These are phyloP conservation scores for Saccharomyces uvarum DNA, from an alignment of 1,139 yeast genomes.

Conservation along the genomic window DNA sequence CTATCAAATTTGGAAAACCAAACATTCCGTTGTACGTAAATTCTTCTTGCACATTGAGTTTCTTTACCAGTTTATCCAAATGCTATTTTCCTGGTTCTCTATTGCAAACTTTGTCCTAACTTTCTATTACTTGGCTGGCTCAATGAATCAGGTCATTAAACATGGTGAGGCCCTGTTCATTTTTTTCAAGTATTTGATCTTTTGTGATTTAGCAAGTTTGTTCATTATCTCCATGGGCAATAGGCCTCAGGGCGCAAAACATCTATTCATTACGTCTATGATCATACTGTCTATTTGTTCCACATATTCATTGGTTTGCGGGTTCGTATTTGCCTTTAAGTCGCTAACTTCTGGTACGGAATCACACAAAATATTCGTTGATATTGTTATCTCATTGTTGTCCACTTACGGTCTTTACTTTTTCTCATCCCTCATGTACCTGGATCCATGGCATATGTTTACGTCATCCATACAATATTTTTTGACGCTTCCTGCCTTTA, in stretches of 20 bases:
- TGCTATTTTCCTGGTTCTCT: slow-evolving; percentile 82
- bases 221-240: slow-evolving; percentile 92
- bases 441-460: slow-evolving; percentile 92
- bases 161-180: slow-evolving; percentile 75
- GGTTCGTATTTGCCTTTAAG: slow-evolving; percentile 65
- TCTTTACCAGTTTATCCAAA: slow-evolving; percentile 65
- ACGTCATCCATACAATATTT: slow-evolving; percentile 83
- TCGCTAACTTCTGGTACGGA: slow-evolving; percentile 42
- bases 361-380: slow-evolving; percentile 49
- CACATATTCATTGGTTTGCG: slow-evolving; percentile 71
- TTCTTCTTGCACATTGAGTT: slow-evolving; percentile 77
- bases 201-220: slow-evolving; percentile 74
- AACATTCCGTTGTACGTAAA: slow-evolving; percentile 70
- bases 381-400: slow-evolving; percentile 72
- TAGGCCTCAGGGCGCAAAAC: slow-evolving; percentile 85
- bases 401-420: slow-evolving; percentile 91
- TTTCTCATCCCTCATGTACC: slow-evolving; percentile 66
- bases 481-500: slow-evolving; percentile 80
- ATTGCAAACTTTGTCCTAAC: slow-evolving; percentile 85
- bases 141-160: slow-evolving; percentile 52
- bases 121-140: slow-evolving; percentile 87
- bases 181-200: slow-evolving; percentile 72
- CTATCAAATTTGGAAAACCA: slow-evolving; percentile 76
- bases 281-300: slow-evolving; percentile 70
- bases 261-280: slow-evolving; percentile 64